Base-by-base conservation (phyloP, 306 rosid genomes). In the Cicer cuneatum region DNA sequence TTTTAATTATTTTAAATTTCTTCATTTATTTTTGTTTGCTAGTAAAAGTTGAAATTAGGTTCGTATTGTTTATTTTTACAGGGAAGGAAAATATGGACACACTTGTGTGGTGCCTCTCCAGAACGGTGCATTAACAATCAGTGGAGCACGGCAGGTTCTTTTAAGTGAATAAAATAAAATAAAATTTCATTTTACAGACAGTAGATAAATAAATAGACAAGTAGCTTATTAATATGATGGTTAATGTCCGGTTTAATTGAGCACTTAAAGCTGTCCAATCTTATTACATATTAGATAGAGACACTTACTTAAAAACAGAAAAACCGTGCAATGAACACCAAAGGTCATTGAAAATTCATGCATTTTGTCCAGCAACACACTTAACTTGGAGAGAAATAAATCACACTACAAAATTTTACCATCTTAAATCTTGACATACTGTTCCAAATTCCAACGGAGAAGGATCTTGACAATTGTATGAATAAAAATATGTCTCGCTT, bases 61-160 rank as follows among this genome's bases (percentile, higher is more conserved):
- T 81, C 69, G 15, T 74, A 10, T 66, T 85, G 43, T 79, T 63
- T 51, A 33, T 69, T 77, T 71, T 76, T 46, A 78, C 87, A 94
- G 97, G 90, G 89, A 90, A 80, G 96, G 90, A 70, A 94, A 94
- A 82, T 94, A 87, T 78, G 82, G 80, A 72, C 93, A 92, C 73
- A 87, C 89, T 29, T 92, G 96, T 85, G 96, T 89, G 80, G 84
- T 94, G 85, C 89, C 96, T 82, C 92, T 94, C 75, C 99, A 94
- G 86, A 94, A 92, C 77, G 85, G 89, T 85, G 96, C 92, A 79
- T 85, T 80, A 80, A 82, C 85, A 77, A 73, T 47, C 74, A 87
- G 82, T 62, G 85, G 86, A 53, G 73, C 78, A 10, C 87, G 82
- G 2, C 97, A 94, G 99, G 99, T 94, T 47, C 63, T 66, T 16